Conservation (phyloP, 2,329 filamentous ascomycete genomes). For the Zalaria sp. region DNA sequence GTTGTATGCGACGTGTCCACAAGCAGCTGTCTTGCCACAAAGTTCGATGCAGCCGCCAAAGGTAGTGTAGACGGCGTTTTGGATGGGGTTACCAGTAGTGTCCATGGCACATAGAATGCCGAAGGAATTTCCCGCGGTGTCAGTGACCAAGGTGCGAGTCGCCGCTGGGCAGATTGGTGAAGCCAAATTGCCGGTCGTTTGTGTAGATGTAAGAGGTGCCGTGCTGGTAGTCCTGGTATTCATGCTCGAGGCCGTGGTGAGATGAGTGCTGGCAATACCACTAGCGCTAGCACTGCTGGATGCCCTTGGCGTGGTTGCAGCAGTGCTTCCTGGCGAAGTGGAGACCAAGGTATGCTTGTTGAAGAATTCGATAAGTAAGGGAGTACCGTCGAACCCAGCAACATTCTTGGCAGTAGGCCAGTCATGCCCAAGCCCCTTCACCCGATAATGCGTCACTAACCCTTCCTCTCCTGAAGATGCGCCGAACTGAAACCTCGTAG, state of each 20-base stretch:
- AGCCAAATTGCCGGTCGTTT: too few species aligned
- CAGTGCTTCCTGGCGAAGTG: not conserved
- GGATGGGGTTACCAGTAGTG: not conserved
- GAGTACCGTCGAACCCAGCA: constrained; percentile 7
- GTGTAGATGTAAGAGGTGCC: too few species aligned
- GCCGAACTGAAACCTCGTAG: constrained; percentile 13
- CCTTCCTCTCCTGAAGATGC: constrained; percentile 16
- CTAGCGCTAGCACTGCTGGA: too few species aligned
- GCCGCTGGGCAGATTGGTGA: not conserved
- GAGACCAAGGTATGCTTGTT: constrained; percentile 8
- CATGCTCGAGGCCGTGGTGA: too few species aligned
- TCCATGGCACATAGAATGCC: not conserved
- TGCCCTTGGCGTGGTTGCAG: too few species aligned
- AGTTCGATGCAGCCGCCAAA: not conserved
- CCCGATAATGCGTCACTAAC: constrained; percentile 23
- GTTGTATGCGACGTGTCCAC: not conserved
- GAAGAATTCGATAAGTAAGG: constrained; percentile 11
- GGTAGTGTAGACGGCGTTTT: not conserved
- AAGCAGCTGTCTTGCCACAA: not conserved
- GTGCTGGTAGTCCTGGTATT: too few species aligned
- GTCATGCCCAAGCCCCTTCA: constrained; percentile 24
- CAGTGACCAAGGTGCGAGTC: not conserved
- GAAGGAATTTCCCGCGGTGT: not conserved
- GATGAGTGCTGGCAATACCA: too few species aligned
- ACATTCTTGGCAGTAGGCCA: constrained; percentile 20